Percentiles rank a stretch among this genome's conserved stretches.
Evolutionary conservation across 2,329 filamentous ascomycete species (phyloP).

Genomic region (Byssothecium circinans): DNA sequence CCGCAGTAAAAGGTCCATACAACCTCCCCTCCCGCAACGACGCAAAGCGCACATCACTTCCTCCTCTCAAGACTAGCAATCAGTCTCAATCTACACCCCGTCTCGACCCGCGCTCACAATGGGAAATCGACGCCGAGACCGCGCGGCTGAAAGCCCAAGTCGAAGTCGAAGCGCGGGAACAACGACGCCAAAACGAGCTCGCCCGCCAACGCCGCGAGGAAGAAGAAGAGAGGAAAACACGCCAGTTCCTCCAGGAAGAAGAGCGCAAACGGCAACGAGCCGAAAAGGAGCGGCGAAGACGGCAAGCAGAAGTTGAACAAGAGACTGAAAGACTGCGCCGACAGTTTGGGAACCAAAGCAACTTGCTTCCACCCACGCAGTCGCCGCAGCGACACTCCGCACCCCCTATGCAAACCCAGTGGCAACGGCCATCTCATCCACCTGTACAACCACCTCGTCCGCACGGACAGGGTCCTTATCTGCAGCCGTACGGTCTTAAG

Average conservation of each 20-base stretch:
- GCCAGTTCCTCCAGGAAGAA: constrained; percentile 38
- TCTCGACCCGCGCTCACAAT: constrained; percentile 55
- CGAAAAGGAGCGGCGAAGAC: constrained; percentile 61
- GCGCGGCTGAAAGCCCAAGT: constrained; percentile 50
- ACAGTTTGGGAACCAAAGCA: constrained; percentile 61
- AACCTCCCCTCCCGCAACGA: constrained; percentile 20
- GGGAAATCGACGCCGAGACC: constrained; percentile 56
- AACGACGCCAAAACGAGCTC: constrained; percentile 47
- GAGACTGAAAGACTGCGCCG: constrained; percentile 75
- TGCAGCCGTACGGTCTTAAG: constrained; percentile 31
- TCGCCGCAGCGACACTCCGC: constrained; percentile 28
- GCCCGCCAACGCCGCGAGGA: constrained; percentile 60
- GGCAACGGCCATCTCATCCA: constrained; percentile 10
- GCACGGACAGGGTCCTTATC: constrained; percentile 29
- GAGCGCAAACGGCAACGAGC: constrained; percentile 64
- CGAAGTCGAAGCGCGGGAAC: constrained; percentile 48
- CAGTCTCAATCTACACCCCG: constrained; percentile 28
- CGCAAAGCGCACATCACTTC: constrained; percentile 32
- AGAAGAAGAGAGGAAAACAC: constrained; percentile 50
- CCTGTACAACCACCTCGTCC: constrained; percentile 9
- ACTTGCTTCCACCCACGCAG: constrained; percentile 24
- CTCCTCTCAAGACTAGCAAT: constrained; percentile 27
- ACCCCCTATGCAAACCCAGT: constrained; percentile 20
- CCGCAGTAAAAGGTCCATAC: constrained; percentile 20
- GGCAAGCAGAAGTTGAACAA: constrained; percentile 61